Conservation (phyloP, 768 basidiomycete genomes). For the Mycena rebaudengoi region DNA sequence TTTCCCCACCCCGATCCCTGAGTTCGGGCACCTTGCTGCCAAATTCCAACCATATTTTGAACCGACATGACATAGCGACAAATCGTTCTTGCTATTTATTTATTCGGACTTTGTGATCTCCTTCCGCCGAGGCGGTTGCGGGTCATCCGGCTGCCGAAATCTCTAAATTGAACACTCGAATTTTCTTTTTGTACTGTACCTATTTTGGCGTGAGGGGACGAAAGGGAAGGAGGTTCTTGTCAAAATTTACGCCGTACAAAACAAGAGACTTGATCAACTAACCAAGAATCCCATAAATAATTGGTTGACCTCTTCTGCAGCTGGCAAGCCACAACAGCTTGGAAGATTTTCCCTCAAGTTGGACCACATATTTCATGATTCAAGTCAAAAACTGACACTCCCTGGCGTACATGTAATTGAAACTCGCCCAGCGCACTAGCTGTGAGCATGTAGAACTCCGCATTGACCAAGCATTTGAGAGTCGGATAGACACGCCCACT, state of each 20-base stretch:
- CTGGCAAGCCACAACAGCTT: neutral
- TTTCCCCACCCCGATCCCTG: too few species aligned
- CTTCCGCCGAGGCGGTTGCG: neutral
- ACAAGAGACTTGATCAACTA: neutral
- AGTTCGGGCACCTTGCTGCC: too few species aligned
- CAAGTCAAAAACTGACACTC: neutral
- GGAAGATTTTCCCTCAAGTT: neutral
- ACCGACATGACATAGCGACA: too few species aligned
- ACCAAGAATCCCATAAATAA: neutral
- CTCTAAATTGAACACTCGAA: neutral
- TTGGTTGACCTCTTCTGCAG: neutral
- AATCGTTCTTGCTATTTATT: too few species aligned
- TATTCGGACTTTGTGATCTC: too few species aligned
- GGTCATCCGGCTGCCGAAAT: neutral
- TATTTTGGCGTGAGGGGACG: neutral
- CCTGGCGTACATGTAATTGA: neutral
- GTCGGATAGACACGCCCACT: slow-evolving; percentile 10
- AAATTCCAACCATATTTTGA: too few species aligned
- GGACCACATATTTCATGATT: neutral
- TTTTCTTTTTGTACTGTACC: neutral
- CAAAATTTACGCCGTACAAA: neutral
- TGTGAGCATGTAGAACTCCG: neutral
- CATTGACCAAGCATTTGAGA: slow-evolving; percentile 3
- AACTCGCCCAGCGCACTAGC: neutral
- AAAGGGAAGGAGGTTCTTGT: neutral